Evolutionary conservation across 495 filamentous ascomycete genomes (phyloP).

Genomic region (Talaromyces nanjingensis): DNA sequence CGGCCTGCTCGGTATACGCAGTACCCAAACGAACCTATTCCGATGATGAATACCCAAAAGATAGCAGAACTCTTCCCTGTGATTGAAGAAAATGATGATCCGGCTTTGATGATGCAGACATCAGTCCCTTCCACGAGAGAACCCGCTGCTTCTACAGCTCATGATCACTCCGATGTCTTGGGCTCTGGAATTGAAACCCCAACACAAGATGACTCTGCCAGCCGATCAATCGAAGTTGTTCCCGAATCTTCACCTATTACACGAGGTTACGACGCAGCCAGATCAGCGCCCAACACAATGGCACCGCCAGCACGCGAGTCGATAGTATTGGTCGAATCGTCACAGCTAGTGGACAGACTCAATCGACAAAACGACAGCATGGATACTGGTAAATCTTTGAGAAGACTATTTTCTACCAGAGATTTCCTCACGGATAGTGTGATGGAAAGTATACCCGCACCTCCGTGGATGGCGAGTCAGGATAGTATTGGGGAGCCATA

Average conservation of each 20-base stretch:
- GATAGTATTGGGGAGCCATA: constrained; percentile 28
- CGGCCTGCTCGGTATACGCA: constrained; percentile 34
- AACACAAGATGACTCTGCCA: constrained; percentile 17
- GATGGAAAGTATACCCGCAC: constrained; percentile 41
- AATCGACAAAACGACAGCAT: constrained; percentile 10
- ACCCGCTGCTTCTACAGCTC: background rate
- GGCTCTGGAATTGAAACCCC: constrained; percentile 19
- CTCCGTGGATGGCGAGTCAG: constrained; percentile 34
- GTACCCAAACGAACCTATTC: constrained; percentile 36
- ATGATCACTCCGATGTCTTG: background rate
- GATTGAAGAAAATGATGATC: background rate
- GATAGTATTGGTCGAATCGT: constrained; percentile 39
- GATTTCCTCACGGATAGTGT: constrained; percentile 38
- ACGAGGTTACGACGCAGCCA: constrained; percentile 1
- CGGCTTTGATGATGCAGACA: background rate
- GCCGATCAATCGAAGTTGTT: constrained; percentile 27
- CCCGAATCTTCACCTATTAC: constrained; percentile 35
- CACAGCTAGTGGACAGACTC: constrained; percentile 31
- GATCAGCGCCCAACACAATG: background rate
- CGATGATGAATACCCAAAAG: constrained; percentile 35
- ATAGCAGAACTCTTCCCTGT: constrained; percentile 35
- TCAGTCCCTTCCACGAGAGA: background rate
- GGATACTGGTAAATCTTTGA: constrained; percentile 13
- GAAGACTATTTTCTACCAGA: constrained; percentile 23
- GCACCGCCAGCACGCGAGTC: constrained; percentile 18